Evolutionary conservation across 331 rosid species (phyloP).

Genomic region (Rosa hybrid): DNA sequence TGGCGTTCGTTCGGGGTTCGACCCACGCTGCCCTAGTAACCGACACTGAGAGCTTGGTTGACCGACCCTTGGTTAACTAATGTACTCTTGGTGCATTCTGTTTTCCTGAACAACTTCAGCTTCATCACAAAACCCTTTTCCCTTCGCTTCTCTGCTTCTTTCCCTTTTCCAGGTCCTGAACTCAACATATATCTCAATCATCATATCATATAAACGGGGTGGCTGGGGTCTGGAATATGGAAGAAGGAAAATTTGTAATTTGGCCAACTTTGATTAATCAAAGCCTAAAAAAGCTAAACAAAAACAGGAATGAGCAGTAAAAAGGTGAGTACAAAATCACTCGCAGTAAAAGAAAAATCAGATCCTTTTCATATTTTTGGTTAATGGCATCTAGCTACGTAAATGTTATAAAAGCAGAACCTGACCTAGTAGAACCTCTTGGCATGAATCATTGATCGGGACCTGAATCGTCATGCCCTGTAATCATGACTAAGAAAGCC

Average conservation of each 20-base stretch:
- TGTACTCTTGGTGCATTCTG: background rate
- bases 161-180: background rate
- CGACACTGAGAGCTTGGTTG: too few species aligned
- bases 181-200: background rate
- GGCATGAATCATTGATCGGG: background rate
- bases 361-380: background rate
- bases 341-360: background rate
- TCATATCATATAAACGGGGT: background rate
- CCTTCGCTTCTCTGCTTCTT: background rate
- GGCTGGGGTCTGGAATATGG: background rate
- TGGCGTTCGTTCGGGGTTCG: background rate
- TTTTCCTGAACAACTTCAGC: background rate
- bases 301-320: background rate
- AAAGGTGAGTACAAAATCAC: background rate
- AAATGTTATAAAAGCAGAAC: background rate
- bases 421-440: background rate
- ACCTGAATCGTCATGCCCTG: background rate
- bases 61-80: too few species aligned
- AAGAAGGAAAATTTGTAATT: background rate
- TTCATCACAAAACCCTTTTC: background rate
- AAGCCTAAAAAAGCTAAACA: background rate
- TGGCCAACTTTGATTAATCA: background rate
- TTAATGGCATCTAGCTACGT: background rate
- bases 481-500: background rate
- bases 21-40: background rate